Percentiles rank a stretch among this genome's conserved stretches.
These are phyloP conservation scores for Saccharomycopsis fermentans DNA, from an alignment of 805 yeast species.

Conservation along the genomic window DNA sequence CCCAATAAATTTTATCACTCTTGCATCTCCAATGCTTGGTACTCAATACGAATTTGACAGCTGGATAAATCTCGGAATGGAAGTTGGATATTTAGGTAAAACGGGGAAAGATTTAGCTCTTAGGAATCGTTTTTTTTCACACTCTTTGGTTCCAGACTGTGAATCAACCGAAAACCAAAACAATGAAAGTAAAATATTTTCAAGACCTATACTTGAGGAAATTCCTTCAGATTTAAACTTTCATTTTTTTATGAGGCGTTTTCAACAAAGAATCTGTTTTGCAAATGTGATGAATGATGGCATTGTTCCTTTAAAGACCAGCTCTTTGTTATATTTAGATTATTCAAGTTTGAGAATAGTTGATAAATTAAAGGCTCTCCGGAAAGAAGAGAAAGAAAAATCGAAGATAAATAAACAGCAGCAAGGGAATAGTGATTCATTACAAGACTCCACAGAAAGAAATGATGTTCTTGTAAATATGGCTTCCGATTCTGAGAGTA, in stretches of 20 bases:
- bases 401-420: not conserved
- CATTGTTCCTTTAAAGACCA: conserved; percentile 86
- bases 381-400: not conserved
- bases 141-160: not conserved
- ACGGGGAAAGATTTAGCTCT: conserved; percentile 89
- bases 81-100: conserved; percentile 82
- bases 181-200: not conserved
- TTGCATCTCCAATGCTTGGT: conserved; percentile 88
- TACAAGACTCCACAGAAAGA: not conserved
- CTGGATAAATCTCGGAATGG: conserved; percentile 73
- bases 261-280: conserved; percentile 67
- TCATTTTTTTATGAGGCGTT: conserved; percentile 36
- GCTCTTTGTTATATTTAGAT: conserved; percentile 76
- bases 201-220: conserved; percentile 60
- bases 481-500: not conserved
- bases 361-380: conserved; percentile 17
- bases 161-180: conserved; percentile 21
- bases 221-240: conserved; percentile 58
- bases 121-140: conserved; percentile 26
- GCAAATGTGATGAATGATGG: conserved; percentile 93
- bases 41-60: conserved; percentile 80
- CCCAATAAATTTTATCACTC: conserved; percentile 70
- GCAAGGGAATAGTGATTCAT: not conserved
- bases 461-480: too few relatives aligned
- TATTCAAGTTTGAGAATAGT: conserved; percentile 64